phyloP scores from a whole-genome alignment of 306 rosid species.

The Dalbergia cultrata region DNA sequence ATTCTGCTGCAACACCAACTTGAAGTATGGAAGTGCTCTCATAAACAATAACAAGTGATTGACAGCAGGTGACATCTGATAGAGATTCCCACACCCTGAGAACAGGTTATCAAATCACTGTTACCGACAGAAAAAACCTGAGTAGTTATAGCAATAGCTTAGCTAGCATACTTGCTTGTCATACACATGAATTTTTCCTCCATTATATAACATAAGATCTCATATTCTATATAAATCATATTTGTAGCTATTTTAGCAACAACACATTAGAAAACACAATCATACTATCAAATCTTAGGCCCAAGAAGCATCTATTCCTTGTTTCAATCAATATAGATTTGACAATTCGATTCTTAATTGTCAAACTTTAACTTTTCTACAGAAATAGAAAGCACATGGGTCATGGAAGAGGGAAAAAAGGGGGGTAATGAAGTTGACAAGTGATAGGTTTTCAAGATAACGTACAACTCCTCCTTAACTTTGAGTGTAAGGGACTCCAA shows the following conservation, averaged over 20 bases:
- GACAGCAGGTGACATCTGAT: conserved; percentile 75
- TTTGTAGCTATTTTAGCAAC: background rate
- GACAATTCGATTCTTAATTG: background rate
- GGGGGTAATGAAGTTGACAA: background rate
- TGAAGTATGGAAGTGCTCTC: conserved; percentile 75
- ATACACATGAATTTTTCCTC: conserved; percentile 11
- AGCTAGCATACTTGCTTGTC: conserved; percentile 17
- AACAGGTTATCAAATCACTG: conserved; percentile 44
- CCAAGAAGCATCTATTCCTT: background rate
- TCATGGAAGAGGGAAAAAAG: background rate
- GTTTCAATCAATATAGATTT: conserved; percentile 18
- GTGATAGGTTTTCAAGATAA: too few relatives aligned
- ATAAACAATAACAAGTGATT: conserved; percentile 79
- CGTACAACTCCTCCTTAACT: too few relatives aligned
- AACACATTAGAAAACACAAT: conserved; percentile 8
- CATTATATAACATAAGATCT: background rate
- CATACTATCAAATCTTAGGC: conserved; percentile 14
- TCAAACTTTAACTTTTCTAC: background rate
- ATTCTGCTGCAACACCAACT: conserved; percentile 77
- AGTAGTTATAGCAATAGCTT: conserved; percentile 23
- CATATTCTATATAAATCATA: background rate
- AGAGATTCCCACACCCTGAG: conserved; percentile 88
- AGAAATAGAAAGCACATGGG: background rate
- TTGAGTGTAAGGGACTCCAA: too few relatives aligned
- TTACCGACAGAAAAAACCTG: conserved; percentile 18